These are phyloP conservation scores for Bolboschoenoplectus hybrid DNA, from an alignment of 202 grass and related monocot species.

Conservation along the genomic window DNA sequence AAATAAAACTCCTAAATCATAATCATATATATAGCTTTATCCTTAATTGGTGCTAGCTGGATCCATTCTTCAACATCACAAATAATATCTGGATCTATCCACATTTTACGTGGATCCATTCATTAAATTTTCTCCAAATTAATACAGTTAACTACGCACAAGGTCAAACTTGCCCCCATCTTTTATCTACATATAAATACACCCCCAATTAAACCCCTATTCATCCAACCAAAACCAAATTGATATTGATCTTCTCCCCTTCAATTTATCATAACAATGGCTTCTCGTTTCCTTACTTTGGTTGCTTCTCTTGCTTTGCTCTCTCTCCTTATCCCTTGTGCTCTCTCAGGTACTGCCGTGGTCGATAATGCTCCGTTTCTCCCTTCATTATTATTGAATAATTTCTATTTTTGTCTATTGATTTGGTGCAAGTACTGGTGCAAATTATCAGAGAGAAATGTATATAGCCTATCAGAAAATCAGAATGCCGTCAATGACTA, in stretches of 20 bases:
- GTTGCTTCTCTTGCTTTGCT: conserved; percentile 28
- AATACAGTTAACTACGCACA: background rate
- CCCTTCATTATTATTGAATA: conserved; percentile 5
- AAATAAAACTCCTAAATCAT: background rate
- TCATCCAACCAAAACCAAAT: background rate
- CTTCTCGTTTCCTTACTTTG: conserved; percentile 20
- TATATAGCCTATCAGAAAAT: background rate
- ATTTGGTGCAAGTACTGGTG: background rate
- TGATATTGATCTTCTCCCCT: background rate
- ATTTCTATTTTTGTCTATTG: background rate
- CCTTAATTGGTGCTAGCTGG: background rate
- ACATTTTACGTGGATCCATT: background rate
- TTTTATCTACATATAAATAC: conserved; percentile 30
- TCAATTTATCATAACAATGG: background rate
- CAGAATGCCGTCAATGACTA: background rate
- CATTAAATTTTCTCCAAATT: background rate
- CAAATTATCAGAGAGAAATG: background rate
- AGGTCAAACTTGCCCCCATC: background rate
- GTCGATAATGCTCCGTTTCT: conserved; percentile 42
- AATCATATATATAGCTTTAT: background rate
- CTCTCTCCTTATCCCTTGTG: conserved; percentile 23
- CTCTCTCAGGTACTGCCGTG: conserved; percentile 44
- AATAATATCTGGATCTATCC: background rate
- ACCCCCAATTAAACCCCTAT: background rate
- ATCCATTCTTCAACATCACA: background rate